These are phyloP conservation scores for Rhodotorula sp. DNA, from an alignment of 1,284 basidiomycete genomes.

Conservation along the genomic window DNA sequence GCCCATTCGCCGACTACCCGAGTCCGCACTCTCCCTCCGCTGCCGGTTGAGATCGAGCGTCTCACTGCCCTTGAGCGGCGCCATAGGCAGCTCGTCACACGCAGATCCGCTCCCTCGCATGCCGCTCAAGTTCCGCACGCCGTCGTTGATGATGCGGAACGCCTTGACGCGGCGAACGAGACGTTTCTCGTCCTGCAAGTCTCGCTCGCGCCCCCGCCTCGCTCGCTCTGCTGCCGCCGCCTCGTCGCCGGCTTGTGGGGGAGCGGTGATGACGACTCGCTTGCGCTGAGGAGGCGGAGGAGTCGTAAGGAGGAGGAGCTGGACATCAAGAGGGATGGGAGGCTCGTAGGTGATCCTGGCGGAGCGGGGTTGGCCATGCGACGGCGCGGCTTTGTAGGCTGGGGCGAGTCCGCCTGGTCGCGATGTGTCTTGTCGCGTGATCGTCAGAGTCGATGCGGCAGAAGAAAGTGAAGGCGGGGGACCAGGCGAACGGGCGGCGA, in stretches of 20 bases:
- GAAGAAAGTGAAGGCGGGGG: neutral
- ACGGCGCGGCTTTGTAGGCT: neutral
- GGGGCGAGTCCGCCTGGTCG: neutral
- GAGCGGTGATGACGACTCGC: neutral
- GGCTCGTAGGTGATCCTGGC: slow-evolving; percentile 20
- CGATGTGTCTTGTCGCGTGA: neutral
- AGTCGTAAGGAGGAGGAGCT: slow-evolving; percentile 24
- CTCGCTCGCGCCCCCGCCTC: neutral
- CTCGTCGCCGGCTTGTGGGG: neutral
- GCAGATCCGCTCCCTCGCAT: too few species aligned
- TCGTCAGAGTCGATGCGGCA: neutral
- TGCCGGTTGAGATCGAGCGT: slow-evolving; percentile 1
- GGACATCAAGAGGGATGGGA: slow-evolving; percentile 24
- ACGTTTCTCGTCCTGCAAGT: neutral
- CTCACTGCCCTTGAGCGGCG: neutral
- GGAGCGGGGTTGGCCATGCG: neutral
- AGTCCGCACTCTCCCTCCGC: neutral
- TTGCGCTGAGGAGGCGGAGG: slow-evolving; percentile 19
- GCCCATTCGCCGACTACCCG: neutral
- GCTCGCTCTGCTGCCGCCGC: neutral
- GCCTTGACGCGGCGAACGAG: slow-evolving; percentile 6
- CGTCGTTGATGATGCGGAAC: neutral
- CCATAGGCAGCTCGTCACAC: too few species aligned
- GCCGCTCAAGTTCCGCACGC: neutral
- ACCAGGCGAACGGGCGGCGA: slow-evolving; percentile 11